Percentiles rank a stretch among this genome's conserved stretches.
These are phyloP conservation scores for Cucurbita moschata DNA, from an alignment of 306 rosid genomes.

Conservation along the genomic window DNA sequence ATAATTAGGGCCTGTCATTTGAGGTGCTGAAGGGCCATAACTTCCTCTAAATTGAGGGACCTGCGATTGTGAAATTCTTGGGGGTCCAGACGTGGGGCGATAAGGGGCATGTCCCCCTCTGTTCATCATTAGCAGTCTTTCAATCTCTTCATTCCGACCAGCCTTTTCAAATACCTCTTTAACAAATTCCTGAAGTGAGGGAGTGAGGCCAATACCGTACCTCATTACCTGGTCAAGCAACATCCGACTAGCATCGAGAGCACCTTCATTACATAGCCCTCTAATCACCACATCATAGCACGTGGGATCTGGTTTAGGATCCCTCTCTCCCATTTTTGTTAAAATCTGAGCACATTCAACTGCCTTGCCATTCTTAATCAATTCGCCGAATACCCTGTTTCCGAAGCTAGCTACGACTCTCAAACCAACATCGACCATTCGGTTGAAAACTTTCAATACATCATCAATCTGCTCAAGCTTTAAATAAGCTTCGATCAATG, in stretches of 20 bases:
- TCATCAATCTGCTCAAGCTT: conserved; percentile 51
- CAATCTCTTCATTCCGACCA: conserved; percentile 60
- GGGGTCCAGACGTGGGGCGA: conserved; percentile 27
- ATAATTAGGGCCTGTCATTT: background rate
- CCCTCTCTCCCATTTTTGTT: conserved; percentile 85
- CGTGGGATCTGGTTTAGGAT: conserved; percentile 81
- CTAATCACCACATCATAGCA: conserved; percentile 72
- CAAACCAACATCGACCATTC: conserved; percentile 79
- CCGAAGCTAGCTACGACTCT: conserved; percentile 81
- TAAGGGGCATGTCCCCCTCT: conserved; percentile 24
- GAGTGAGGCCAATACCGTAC: conserved; percentile 61
- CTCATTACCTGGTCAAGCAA: conserved; percentile 58
- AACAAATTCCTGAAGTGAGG: conserved; percentile 39
- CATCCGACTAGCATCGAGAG: conserved; percentile 38
- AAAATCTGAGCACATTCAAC: conserved; percentile 56
- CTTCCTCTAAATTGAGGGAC: background rate
- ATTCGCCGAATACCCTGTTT: conserved; percentile 49
- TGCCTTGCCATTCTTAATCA: conserved; percentile 59
- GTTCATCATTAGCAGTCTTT: conserved; percentile 38
- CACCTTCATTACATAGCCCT: conserved; percentile 62
- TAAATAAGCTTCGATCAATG: conserved; percentile 67
- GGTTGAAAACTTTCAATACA: conserved; percentile 46
- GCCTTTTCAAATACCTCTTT: conserved; percentile 39
- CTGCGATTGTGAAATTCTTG: conserved; percentile 17
- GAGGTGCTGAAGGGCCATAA: background rate